Percentiles rank a stretch among this genome's conserved stretches.
Conservation (phyloP, 495 filamentous ascomycete genomes). For the Annulohypoxylon moriforme region DNA sequence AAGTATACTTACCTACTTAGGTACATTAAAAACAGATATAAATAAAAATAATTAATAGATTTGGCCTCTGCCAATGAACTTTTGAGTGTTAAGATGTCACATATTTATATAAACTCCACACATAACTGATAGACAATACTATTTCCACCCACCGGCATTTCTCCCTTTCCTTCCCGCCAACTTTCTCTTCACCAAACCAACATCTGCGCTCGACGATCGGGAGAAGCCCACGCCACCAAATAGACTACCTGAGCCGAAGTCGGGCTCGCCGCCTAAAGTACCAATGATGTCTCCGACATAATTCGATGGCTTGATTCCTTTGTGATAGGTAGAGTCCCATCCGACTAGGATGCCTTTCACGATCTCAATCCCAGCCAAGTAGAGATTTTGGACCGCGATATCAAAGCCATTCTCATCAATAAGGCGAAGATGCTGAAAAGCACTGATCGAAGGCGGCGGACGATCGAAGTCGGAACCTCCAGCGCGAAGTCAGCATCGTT, state of each 20-base stretch:
- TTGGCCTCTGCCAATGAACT: not conserved
- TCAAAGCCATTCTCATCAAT: slow-evolving; percentile 69
- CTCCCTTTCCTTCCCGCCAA: not conserved
- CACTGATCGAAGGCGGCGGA: slow-evolving; percentile 66
- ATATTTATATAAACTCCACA: no score
- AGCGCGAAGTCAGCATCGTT: not conserved
- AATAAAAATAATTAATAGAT: no score
- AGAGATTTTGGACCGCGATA: slow-evolving; percentile 71
- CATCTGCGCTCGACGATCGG: not conserved
- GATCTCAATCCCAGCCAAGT: slow-evolving; percentile 72
- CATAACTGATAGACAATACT: no score
- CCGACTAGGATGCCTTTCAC: slow-evolving; percentile 70
- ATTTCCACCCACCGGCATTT: slow-evolving; percentile 28
- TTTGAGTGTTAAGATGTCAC: no score
- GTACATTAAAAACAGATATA: no score
- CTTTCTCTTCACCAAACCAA: slow-evolving; percentile 8
- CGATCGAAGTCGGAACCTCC: slow-evolving; percentile 76
- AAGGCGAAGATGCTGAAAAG: slow-evolving; percentile 67
- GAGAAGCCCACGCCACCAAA: slow-evolving; percentile 43
- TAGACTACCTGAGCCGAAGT: slow-evolving; percentile 69
- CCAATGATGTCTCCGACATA: slow-evolving; percentile 82
- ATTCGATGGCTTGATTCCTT: slow-evolving; percentile 70
- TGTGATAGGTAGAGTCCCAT: slow-evolving; percentile 69
- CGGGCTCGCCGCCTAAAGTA: slow-evolving; percentile 70
- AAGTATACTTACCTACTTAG: no score